Conservation (phyloP, 352 stramenopile species). For the Aphanomyces euteiches region DNA sequence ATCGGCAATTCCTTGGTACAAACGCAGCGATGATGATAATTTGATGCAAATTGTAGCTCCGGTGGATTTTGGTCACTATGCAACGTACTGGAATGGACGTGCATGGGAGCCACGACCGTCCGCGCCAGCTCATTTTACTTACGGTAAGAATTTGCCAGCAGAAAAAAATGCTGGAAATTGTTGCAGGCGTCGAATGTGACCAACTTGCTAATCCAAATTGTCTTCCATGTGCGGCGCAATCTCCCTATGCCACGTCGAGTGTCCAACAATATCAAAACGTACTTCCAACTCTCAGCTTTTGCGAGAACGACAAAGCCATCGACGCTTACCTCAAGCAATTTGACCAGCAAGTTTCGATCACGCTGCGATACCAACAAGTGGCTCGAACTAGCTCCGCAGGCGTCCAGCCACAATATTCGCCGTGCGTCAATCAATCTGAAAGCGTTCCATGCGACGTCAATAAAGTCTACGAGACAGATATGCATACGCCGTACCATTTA, state of each 20-base stretch:
- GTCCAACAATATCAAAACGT: constrained; percentile 48
- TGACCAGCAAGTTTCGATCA: constrained; percentile 73
- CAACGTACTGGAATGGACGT: constrained; percentile 78
- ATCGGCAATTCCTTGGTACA: constrained; percentile 27
- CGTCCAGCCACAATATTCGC: constrained; percentile 69
- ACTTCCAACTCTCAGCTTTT: constrained; percentile 38
- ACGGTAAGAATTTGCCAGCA: constrained; percentile 38
- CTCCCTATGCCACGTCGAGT: constrained; percentile 46
- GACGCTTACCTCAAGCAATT: constrained; percentile 80
- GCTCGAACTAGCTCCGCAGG: constrained; percentile 53
- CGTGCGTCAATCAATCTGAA: constrained; percentile 78
- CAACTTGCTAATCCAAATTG: constrained; percentile 39
- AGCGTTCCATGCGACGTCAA: constrained; percentile 77
- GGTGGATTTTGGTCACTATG: constrained; percentile 32
- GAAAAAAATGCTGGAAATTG: not conserved
- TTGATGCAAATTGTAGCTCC: constrained; percentile 17
- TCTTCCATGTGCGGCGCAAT: constrained; percentile 55
- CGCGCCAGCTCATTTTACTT: constrained; percentile 62
- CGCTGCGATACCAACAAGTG: constrained; percentile 72
- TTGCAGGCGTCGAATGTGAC: constrained; percentile 39
- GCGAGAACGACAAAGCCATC: constrained; percentile 59
- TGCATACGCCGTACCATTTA: constrained; percentile 45
- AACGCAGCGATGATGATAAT: not conserved
- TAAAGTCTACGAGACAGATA: constrained; percentile 61
- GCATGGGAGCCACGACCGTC: constrained; percentile 71